Conservation (phyloP, 768 basidiomycete species). For the Albatrellus ellisii region DNA sequence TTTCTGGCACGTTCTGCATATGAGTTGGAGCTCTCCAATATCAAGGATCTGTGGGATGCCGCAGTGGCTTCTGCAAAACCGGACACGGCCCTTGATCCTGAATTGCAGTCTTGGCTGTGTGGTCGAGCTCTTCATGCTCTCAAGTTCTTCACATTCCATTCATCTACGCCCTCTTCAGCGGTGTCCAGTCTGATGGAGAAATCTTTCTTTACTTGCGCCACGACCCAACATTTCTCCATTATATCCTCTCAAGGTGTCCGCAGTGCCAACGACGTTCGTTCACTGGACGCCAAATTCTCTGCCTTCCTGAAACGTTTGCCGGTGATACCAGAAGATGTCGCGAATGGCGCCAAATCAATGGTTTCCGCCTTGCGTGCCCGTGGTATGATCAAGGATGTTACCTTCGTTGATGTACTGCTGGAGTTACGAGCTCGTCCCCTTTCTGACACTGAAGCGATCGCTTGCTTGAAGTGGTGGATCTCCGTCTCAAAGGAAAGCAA, state of each 20-base stretch:
- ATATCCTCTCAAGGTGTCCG: conserved; percentile 67
- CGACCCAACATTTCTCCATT: conserved; percentile 42
- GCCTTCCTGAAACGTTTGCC: conserved; percentile 72
- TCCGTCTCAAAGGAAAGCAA: conserved; percentile 26
- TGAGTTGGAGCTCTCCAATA: conserved; percentile 59
- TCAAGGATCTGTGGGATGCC: conserved; percentile 49
- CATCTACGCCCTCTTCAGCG: conserved; percentile 75
- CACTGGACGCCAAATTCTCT: conserved; percentile 57
- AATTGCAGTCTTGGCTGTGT: conserved; percentile 38
- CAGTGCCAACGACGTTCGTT: conserved; percentile 50
- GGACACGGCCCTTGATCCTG: conserved; percentile 20
- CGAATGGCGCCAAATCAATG: conserved; percentile 43
- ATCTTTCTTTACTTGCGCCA: conserved; percentile 64
- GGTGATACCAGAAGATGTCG: conserved; percentile 49
- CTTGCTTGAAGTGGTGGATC: conserved; percentile 83
- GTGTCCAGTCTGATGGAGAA: conserved; percentile 60
- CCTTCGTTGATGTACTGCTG: conserved; percentile 69
- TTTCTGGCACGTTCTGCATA: conserved; percentile 74
- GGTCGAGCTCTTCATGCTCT: conserved; percentile 63
- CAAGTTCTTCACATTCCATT: conserved; percentile 81
- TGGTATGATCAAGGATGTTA: conserved; percentile 58
- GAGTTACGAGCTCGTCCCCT: conserved; percentile 67
- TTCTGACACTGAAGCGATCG: conserved; percentile 56
- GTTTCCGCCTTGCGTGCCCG: conserved; percentile 46
- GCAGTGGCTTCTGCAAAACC: conserved; percentile 22